Evolutionary conservation across 768 basidiomycete species (phyloP).

Genomic region (Russula compacta): DNA sequence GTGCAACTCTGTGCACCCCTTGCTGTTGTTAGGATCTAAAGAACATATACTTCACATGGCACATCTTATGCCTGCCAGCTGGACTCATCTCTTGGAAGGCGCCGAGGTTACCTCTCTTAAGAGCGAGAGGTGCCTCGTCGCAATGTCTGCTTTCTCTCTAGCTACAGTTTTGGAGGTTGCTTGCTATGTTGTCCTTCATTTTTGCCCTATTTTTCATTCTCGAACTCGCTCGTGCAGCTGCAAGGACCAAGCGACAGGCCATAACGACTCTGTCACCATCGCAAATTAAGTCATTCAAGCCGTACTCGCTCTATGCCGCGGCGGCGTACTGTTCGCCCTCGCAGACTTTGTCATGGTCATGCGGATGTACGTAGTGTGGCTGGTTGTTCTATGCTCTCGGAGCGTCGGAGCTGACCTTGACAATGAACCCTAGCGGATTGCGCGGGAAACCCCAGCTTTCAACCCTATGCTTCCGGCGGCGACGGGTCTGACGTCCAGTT

Average conservation of each 20-base stretch:
- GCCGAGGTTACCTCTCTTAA: neutral
- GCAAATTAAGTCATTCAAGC: slow-evolving; percentile 36
- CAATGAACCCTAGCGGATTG: slow-evolving; percentile 32
- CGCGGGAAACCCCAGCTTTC: slow-evolving; percentile 37
- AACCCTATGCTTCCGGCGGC: slow-evolving; percentile 35
- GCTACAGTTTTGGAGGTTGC: neutral
- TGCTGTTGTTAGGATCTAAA: no score
- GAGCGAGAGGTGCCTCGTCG: neutral
- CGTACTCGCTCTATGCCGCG: slow-evolving; percentile 44
- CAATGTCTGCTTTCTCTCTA: neutral
- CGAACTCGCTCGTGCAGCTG: neutral
- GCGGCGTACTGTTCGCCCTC: slow-evolving; percentile 41
- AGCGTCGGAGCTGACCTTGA: neutral
- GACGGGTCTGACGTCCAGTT: neutral
- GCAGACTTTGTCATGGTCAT: slow-evolving; percentile 40
- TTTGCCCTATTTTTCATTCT: neutral
- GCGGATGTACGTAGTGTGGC: slow-evolving; percentile 32
- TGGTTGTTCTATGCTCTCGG: neutral
- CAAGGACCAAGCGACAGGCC: neutral
- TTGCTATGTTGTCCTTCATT: neutral
- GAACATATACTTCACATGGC: neutral
- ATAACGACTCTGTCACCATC: neutral
- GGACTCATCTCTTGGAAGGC: neutral
- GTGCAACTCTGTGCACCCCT: no score
- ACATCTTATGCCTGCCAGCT: neutral